Evolutionary conservation across 2,329 filamentous ascomycete species (phyloP).

Genomic region (Chrysosporium queenslandicum): DNA sequence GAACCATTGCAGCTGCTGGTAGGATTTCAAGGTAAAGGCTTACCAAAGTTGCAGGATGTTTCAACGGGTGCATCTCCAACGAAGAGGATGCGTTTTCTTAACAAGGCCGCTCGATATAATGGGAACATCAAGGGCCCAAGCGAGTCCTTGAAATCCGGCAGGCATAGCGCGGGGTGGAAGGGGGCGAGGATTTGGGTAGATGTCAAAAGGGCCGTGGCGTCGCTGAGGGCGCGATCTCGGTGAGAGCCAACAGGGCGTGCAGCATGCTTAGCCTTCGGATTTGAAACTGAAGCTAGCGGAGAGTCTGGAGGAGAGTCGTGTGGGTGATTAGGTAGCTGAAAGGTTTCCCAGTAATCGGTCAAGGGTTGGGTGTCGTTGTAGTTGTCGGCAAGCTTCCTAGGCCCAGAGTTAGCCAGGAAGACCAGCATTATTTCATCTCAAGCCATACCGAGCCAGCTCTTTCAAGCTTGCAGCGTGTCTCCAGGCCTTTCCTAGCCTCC

Average conservation of each 20-base stretch:
- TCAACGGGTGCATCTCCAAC: constrained; percentile 79
- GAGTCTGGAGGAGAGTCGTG: constrained; percentile 35
- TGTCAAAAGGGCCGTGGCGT: constrained; percentile 33
- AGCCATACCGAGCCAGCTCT: constrained; percentile 56
- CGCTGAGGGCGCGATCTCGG: constrained; percentile 34
- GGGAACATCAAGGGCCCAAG: constrained; percentile 92
- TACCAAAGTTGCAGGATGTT: constrained; percentile 80
- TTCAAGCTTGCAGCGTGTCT: constrained; percentile 69
- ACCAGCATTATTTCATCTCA: background rate
- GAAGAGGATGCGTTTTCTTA: constrained; percentile 80
- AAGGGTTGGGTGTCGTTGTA: constrained; percentile 53
- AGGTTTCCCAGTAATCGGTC: constrained; percentile 66
- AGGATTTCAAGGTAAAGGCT: constrained; percentile 14
- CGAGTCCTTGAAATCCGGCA: constrained; percentile 63
- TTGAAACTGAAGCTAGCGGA: constrained; percentile 44
- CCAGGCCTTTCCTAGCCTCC: constrained; percentile 80
- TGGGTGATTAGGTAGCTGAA: constrained; percentile 31
- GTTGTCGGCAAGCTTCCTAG: constrained; percentile 52
- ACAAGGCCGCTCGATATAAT: constrained; percentile 72
- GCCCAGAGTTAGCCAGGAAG: background rate
- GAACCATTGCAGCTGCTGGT: constrained; percentile 1
- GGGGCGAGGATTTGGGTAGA: constrained; percentile 54
- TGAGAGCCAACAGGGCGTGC: constrained; percentile 41
- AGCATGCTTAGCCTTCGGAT: constrained; percentile 40
- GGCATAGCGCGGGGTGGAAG: constrained; percentile 77